These are phyloP conservation scores for Gastrolobium villosum DNA, from an alignment of 306 rosid species.

Conservation along the genomic window DNA sequence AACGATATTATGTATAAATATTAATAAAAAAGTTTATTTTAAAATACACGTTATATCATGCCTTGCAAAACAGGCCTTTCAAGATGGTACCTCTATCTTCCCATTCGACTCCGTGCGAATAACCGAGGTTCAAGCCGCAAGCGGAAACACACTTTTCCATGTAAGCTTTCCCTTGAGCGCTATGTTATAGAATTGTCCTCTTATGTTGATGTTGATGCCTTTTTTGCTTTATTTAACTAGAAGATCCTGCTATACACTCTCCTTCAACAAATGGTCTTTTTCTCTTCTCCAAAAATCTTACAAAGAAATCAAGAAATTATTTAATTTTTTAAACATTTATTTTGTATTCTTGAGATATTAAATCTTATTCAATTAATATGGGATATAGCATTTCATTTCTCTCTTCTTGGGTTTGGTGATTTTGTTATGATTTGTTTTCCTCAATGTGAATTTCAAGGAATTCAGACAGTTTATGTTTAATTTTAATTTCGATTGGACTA, in stretches of 20 bases:
- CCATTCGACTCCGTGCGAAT: constrained; percentile 47
- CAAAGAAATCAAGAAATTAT: too few relatives aligned
- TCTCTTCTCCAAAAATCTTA: neutral
- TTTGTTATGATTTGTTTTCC: too few relatives aligned
- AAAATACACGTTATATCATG: too few relatives aligned
- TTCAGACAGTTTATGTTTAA: too few relatives aligned
- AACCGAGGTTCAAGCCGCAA: constrained; percentile 34
- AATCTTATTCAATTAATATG: too few relatives aligned
- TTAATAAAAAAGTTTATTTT: too few relatives aligned
- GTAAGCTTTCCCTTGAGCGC: constrained; percentile 80
- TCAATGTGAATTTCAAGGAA: too few relatives aligned
- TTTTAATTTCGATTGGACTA: neutral
- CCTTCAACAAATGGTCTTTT: constrained; percentile 58
- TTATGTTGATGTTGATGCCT: constrained; percentile 53
- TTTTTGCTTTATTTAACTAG: constrained; percentile 82
- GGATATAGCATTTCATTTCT: too few relatives aligned
- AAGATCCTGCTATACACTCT: constrained; percentile 60
- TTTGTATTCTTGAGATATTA: too few relatives aligned
- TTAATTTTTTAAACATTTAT: too few relatives aligned
- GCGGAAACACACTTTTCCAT: constrained; percentile 57
- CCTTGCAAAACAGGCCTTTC: constrained; percentile 33
- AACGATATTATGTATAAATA: too few relatives aligned
- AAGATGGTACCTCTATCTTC: constrained; percentile 85
- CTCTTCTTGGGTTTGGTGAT: too few relatives aligned
- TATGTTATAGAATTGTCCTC: constrained; percentile 63